Evolutionary conservation across 352 stramenopile species (phyloP).

Genomic region (Globisporangium splendens): DNA sequence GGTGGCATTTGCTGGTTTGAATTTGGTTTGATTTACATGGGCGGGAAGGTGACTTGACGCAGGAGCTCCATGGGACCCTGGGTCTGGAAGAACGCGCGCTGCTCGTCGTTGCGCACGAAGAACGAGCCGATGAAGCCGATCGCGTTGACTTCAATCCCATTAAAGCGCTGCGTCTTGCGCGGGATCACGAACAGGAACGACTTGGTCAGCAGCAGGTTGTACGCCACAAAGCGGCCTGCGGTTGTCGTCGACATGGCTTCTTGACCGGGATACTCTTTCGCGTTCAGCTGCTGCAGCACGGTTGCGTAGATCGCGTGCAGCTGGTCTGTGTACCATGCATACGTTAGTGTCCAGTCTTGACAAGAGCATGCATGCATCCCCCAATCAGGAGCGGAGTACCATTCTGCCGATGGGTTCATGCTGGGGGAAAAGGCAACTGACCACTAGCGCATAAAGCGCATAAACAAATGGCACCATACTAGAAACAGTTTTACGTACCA

Average conservation of each 20-base stretch:
- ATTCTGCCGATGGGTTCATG: too few relatives aligned
- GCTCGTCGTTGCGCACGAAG: conserved; percentile 60
- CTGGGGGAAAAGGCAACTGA: background rate
- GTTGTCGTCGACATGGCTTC: background rate
- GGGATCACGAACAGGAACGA: conserved; percentile 74
- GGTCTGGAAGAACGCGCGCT: conserved; percentile 50
- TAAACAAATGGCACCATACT: background rate
- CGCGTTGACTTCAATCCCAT: conserved; percentile 80
- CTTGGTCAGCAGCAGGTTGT: conserved; percentile 75
- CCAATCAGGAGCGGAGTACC: too few relatives aligned
- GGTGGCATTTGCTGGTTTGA: too few relatives aligned
- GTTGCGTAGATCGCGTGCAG: conserved; percentile 44
- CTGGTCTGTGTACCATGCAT: conserved; percentile 15
- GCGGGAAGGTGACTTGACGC: conserved; percentile 58
- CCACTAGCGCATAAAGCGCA: background rate
- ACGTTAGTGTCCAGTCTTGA: too few relatives aligned
- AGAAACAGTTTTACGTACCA: conserved; percentile 19
- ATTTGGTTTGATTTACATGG: conserved; percentile 12
- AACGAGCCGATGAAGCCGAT: conserved; percentile 84
- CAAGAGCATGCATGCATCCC: too few relatives aligned
- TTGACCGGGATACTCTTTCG: conserved; percentile 22
- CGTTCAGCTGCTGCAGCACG: conserved; percentile 46
- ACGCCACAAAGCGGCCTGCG: conserved; percentile 36
- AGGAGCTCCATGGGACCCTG: conserved; percentile 57
- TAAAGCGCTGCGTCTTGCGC: conserved; percentile 41